phyloP scores from a whole-genome alignment of 2,329 filamentous ascomycete genomes.

The Tolypocladium ophioglossoides region DNA sequence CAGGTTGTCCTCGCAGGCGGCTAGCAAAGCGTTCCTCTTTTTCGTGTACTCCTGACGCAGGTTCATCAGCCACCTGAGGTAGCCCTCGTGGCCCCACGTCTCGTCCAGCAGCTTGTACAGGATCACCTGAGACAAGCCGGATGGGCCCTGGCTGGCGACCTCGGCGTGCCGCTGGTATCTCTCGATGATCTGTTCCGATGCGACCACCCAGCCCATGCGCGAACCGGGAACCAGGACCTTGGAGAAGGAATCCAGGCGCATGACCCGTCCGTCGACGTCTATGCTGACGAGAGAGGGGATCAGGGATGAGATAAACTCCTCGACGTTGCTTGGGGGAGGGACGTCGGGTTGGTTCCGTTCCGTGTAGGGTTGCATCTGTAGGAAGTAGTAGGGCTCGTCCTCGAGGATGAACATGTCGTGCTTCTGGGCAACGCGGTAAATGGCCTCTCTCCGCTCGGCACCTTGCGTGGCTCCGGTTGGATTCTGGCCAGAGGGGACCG shows the following conservation, averaged over 20 bases:
- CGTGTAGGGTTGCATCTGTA: slow-evolving; percentile 74
- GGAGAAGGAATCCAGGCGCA: slow-evolving; percentile 87
- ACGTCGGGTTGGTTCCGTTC: slow-evolving; percentile 37
- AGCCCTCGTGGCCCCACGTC: slow-evolving; percentile 86
- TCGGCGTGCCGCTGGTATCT: slow-evolving; percentile 76
- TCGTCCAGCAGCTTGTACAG: slow-evolving; percentile 88
- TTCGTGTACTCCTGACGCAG: slow-evolving; percentile 72
- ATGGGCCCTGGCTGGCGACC: slow-evolving; percentile 73
- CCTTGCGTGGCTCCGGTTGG: slow-evolving; percentile 80
- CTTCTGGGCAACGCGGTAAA: slow-evolving; percentile 71
- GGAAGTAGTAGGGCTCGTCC: slow-evolving; percentile 91
- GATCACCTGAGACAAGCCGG: slow-evolving; percentile 72
- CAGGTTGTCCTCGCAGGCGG: slow-evolving; percentile 69
- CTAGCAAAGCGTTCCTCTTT: slow-evolving; percentile 65
- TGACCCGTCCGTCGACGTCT: slow-evolving; percentile 76
- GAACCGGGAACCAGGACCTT: slow-evolving; percentile 82
- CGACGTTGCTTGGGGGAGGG: slow-evolving; percentile 48
- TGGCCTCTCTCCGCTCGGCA: slow-evolving; percentile 51
- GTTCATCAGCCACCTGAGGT: slow-evolving; percentile 79
- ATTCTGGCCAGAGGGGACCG: slow-evolving; percentile 72
- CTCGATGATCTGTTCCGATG: slow-evolving; percentile 73
- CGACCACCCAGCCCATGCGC: slow-evolving; percentile 81
- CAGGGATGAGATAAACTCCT: slow-evolving; percentile 57
- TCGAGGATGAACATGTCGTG: slow-evolving; percentile 83
- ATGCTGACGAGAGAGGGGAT: slow-evolving; percentile 65